These are phyloP conservation scores for Vitis vinifera DNA, from an alignment of 164 flowering plant species.

Conservation along the genomic window DNA sequence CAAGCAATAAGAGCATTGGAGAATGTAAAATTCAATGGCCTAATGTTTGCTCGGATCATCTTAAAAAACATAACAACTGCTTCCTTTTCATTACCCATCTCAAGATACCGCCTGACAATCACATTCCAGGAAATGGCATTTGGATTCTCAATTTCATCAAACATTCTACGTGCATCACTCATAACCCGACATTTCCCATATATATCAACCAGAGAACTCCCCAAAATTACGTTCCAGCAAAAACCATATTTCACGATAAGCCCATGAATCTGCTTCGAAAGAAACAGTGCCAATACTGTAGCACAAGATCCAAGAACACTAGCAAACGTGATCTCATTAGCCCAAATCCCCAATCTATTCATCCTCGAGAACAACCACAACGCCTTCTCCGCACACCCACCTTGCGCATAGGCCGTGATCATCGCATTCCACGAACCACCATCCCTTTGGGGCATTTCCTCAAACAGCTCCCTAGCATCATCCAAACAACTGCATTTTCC, in stretches of 20 bases:
- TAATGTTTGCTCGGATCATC: slow-evolving; percentile 31
- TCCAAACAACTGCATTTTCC: slow-evolving; percentile 51
- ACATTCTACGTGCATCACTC: slow-evolving; percentile 49
- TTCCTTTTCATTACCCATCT: slow-evolving; percentile 42
- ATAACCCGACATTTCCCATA: slow-evolving; percentile 64
- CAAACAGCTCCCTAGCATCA: slow-evolving; percentile 62
- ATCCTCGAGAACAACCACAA: slow-evolving; percentile 33
- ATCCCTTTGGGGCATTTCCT: slow-evolving; percentile 57
- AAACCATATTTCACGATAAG: slow-evolving; percentile 45
- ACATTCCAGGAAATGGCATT: slow-evolving; percentile 70
- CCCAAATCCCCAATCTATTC: slow-evolving; percentile 32
- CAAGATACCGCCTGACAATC: slow-evolving; percentile 57
- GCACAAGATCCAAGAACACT: slow-evolving; percentile 55
- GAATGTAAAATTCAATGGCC: slow-evolving; percentile 46
- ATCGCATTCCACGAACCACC: slow-evolving; percentile 75
- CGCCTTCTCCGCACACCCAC: slow-evolving; percentile 35
- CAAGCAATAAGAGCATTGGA: slow-evolving; percentile 61
- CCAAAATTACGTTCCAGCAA: slow-evolving; percentile 53
- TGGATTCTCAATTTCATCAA: slow-evolving; percentile 52
- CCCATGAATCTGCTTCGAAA: slow-evolving; percentile 51
- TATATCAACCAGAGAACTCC: slow-evolving; percentile 60
- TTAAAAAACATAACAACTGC: slow-evolving; percentile 48
- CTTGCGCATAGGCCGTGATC: slow-evolving; percentile 46
- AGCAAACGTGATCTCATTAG: slow-evolving; percentile 57
- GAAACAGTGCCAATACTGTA: slow-evolving; percentile 24